phyloP scores from a whole-genome alignment of 2,329 filamentous ascomycete species.

The Colletotrichum paranaense region DNA sequence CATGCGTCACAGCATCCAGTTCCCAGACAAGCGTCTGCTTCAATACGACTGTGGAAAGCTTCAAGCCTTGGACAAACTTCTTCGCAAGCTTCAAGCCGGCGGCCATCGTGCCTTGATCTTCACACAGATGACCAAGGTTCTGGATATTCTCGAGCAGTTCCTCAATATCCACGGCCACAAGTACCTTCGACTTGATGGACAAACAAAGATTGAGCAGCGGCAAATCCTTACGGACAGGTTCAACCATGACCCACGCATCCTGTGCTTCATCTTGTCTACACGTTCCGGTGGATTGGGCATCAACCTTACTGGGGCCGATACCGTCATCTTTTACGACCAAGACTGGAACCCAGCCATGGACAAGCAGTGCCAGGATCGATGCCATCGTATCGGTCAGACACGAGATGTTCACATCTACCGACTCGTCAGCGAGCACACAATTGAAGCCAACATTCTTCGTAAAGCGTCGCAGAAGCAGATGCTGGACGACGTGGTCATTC shows the following conservation, averaged over 20 bases:
- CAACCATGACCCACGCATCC: conserved; percentile 91
- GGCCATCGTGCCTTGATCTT: conserved; percentile 97
- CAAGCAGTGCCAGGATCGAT: conserved; percentile 97
- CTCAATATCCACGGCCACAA: conserved; percentile 98
- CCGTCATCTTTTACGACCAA: conserved; percentile 98
- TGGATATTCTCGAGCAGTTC: conserved; percentile 97
- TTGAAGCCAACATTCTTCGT: conserved; percentile 96
- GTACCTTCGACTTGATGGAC: conserved; percentile 95
- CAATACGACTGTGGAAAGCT: conserved; percentile 99
- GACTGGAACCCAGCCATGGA: conserved; percentile 99
- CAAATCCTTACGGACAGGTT: conserved; percentile 97
- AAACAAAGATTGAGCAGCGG: conserved; percentile 94
- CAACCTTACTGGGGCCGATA: conserved; percentile 96
- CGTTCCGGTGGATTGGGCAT: conserved; percentile 95
- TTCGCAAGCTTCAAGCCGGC: conserved; percentile 87
- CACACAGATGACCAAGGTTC: conserved; percentile 98
- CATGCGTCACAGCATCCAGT: conserved; percentile 93
- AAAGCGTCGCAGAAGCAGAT: conserved; percentile 98
- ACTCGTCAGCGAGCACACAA: conserved; percentile 91
- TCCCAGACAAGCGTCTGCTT: conserved; percentile 94
- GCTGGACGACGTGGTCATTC: conserved; percentile 97
- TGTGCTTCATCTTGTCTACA: conserved; percentile 95
- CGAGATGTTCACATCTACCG: conserved; percentile 98
- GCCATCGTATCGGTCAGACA: conserved; percentile 96
- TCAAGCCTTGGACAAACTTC: conserved; percentile 85